Percentiles rank a stretch among this genome's conserved stretches.
Evolutionary conservation across 2,329 filamentous ascomycete genomes (phyloP).

Genomic region (Penicillium sp.): DNA sequence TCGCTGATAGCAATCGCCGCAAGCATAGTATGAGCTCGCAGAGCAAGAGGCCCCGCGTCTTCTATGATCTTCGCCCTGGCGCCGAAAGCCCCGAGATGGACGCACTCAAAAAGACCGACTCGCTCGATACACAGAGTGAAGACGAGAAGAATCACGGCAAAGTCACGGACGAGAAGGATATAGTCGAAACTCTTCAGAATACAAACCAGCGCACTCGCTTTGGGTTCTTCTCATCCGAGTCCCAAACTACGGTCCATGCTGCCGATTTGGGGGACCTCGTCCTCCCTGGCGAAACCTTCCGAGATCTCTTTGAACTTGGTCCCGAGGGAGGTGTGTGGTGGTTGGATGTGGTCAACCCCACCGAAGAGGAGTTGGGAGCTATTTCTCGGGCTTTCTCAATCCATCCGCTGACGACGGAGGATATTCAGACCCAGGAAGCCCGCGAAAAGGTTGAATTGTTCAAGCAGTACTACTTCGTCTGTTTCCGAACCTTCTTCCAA

Average conservation of each 20-base stretch:
- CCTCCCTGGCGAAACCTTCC: conserved; percentile 83
- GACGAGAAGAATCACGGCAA: conserved; percentile 43
- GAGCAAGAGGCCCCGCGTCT: conserved; percentile 53
- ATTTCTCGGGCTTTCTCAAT: conserved; percentile 94
- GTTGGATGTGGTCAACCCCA: conserved; percentile 90
- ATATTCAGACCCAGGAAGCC: conserved; percentile 91
- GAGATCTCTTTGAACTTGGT: conserved; percentile 76
- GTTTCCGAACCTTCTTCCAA: conserved; percentile 90
- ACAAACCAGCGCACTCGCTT: conserved; percentile 72
- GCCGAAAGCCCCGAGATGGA: conserved; percentile 39
- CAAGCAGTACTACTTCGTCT: conserved; percentile 96
- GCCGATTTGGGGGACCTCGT: conserved; percentile 84
- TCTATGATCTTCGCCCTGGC: conserved; percentile 58
- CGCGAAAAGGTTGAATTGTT: conserved; percentile 99
- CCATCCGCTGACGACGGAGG: conserved; percentile 91
- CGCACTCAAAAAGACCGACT: conserved; percentile 35
- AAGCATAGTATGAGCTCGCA: conserved; percentile 53
- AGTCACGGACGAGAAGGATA: conserved; percentile 34
- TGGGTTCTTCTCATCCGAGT: conserved; percentile 94
- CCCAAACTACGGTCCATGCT: conserved; percentile 90
- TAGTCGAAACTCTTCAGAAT: conserved; percentile 40
- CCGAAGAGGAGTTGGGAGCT: conserved; percentile 79
- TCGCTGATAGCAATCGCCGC: conserved; percentile 27
- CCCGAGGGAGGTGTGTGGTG: conserved; percentile 89
- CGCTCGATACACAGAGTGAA: conserved; percentile 27